A percentile compares a stretch with the other conserved stretches of the same genome.
Evolutionary conservation across 1,284 basidiomycete species (phyloP).

Genomic region (Tilletia setariae): DNA sequence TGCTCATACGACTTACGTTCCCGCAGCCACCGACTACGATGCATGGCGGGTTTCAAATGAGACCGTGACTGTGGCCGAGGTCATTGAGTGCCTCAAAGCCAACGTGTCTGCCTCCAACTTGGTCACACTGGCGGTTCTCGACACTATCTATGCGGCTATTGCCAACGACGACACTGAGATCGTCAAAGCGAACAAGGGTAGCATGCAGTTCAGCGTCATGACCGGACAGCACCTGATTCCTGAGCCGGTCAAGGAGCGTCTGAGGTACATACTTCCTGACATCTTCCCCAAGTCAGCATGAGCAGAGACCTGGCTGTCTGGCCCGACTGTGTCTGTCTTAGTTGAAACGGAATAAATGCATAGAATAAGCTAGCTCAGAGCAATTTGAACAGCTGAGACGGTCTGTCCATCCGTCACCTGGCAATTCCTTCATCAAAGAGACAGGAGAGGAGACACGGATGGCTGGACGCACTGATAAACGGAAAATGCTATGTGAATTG

Average conservation of each 20-base stretch:
- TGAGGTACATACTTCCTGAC: constrained; percentile 68
- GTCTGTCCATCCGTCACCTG: too few relatives aligned
- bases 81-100: constrained; percentile 77
- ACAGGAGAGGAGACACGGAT: too few relatives aligned
- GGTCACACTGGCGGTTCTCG: constrained; percentile 69
- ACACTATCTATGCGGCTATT: constrained; percentile 64
- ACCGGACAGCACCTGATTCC: constrained; percentile 66
- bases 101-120: constrained; percentile 78
- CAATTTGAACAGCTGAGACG: too few relatives aligned
- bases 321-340: too few relatives aligned
- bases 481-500: too few relatives aligned
- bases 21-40: constrained; percentile 55
- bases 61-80: constrained; percentile 81
- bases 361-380: too few relatives aligned
- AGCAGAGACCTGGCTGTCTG: not conserved
- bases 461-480: too few relatives aligned
- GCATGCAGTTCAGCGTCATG: constrained; percentile 63
- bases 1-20: constrained; percentile 9
- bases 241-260: constrained; percentile 68
- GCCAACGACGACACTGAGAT: constrained; percentile 30
- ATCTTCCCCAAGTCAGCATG: constrained; percentile 8
- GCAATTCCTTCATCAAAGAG: too few relatives aligned
- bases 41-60: constrained; percentile 67
- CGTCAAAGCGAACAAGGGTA: constrained; percentile 31
- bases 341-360: too few relatives aligned